phyloP scores from a whole-genome alignment of 495 filamentous ascomycete genomes.

The Rostrohypoxylon terebratum region DNA sequence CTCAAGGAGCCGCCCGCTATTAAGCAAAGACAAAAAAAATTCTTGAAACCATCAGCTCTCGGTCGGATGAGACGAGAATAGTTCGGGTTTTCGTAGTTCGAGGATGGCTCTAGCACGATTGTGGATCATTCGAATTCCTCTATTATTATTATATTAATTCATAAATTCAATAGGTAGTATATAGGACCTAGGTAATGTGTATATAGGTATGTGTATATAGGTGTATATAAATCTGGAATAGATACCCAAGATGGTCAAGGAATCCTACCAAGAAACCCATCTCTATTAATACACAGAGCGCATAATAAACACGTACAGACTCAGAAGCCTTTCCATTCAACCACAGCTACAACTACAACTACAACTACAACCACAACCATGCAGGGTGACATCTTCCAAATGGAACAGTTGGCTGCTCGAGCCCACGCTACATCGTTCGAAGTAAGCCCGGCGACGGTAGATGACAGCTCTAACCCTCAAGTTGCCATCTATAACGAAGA shows the following conservation, averaged over 20 bases:
- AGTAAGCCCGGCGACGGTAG: constrained; percentile 1
- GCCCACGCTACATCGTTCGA: constrained; percentile 21
- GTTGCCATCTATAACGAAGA: constrained; percentile 62
- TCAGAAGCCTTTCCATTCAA: neutral
- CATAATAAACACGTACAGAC: neutral
- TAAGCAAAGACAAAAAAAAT: constrained; percentile 16
- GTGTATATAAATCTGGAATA: constrained; percentile 4
- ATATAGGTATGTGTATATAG: neutral
- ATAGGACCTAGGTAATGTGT: no score
- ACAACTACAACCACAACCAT: constrained; percentile 30
- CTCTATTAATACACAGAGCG: no score
- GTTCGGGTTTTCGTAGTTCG: constrained; percentile 43
- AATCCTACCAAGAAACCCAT: neutral
- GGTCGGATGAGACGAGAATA: constrained; percentile 45
- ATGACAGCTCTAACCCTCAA: constrained; percentile 26
- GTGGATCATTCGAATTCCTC: constrained; percentile 2
- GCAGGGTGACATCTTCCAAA: constrained; percentile 50
- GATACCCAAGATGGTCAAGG: constrained; percentile 31
- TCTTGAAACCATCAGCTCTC: constrained; percentile 18
- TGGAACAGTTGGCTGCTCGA: constrained; percentile 41
- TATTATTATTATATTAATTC: no score
- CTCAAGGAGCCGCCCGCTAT: constrained; percentile 30
- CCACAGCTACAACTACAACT: constrained; percentile 13
- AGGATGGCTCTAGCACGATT: constrained; percentile 37
- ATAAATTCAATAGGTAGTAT: no score